Evolutionary conservation across 345 rosid species (phyloP).

Genomic region (Pugionium cornutum): DNA sequence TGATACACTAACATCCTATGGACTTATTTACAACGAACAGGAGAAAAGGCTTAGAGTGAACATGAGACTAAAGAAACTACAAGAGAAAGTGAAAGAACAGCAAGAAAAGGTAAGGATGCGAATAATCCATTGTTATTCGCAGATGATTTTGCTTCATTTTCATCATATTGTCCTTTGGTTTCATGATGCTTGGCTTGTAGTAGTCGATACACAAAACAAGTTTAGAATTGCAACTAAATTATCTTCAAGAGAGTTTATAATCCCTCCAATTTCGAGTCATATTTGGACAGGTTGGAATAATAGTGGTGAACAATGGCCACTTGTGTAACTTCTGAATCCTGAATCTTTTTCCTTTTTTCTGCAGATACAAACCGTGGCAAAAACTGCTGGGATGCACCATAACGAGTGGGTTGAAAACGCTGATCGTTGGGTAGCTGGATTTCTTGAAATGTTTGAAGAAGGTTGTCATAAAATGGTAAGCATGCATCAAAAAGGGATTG

Average conservation of each 20-base stretch:
- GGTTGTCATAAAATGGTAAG: slow-evolving; percentile 56
- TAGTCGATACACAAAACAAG: not conserved
- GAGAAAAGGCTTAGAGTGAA: slow-evolving; percentile 71
- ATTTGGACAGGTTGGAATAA: no score
- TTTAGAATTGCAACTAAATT: no score
- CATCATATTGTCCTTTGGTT: not conserved
- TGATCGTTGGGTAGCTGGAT: slow-evolving; percentile 66
- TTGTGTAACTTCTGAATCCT: slow-evolving; percentile 8
- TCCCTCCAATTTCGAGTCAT: no score
- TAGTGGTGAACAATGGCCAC: not conserved
- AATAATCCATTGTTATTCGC: slow-evolving; percentile 23
- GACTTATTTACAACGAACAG: slow-evolving; percentile 32
- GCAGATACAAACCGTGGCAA: slow-evolving; percentile 70
- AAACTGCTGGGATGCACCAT: slow-evolving; percentile 57
- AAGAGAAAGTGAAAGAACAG: slow-evolving; percentile 67
- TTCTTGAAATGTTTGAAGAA: slow-evolving; percentile 46
- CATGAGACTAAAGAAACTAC: slow-evolving; percentile 55
- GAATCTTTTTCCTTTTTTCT: not conserved
- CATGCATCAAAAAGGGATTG: not conserved
- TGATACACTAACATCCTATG: slow-evolving; percentile 20
- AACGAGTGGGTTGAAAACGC: slow-evolving; percentile 69
- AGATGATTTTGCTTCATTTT: not conserved
- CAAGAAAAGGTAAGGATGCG: slow-evolving; percentile 57
- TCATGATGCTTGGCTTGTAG: not conserved
- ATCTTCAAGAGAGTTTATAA: no score